These are phyloP conservation scores for Chlamydomonas schloesseri DNA, from an alignment of 139 green algal genomes.

Conservation along the genomic window DNA sequence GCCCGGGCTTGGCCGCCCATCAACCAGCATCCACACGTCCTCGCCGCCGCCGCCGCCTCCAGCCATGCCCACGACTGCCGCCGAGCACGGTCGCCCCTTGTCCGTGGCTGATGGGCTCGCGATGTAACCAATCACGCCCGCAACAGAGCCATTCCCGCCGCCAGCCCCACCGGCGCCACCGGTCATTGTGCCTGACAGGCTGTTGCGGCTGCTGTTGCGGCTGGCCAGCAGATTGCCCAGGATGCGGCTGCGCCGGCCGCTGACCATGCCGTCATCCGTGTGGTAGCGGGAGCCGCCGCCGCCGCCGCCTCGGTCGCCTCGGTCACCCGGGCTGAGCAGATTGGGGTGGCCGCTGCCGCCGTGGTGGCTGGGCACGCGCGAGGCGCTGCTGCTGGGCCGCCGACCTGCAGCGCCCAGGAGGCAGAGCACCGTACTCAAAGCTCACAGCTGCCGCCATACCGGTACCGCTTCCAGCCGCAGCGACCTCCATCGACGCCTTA, in stretches of 20 bases:
- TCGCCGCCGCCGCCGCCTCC: not conserved
- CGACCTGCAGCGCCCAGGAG: not conserved
- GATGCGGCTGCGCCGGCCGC: not conserved
- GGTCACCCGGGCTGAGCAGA: not conserved
- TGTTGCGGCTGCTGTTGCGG: constrained; percentile 24
- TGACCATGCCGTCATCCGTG: constrained; percentile 10
- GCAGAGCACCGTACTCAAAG: too few relatives aligned
- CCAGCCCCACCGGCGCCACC: not conserved
- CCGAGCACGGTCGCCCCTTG: not conserved
- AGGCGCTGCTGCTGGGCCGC: not conserved
- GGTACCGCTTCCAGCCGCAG: too few relatives aligned
- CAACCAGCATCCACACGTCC: not conserved
- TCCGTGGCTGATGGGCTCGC: not conserved
- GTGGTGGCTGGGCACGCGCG: not conserved
- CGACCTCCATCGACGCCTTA: too few relatives aligned
- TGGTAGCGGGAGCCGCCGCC: not conserved
- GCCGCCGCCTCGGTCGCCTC: too few relatives aligned
- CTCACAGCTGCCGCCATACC: too few relatives aligned
- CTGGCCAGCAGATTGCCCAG: not conserved
- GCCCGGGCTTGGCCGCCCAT: not conserved
- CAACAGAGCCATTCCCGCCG: not conserved
- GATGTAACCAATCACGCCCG: not conserved
- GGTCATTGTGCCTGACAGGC: not conserved
- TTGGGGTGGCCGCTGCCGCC: not conserved
- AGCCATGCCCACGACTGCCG: not conserved